Evolutionary conservation across 2,329 filamentous ascomycete genomes (phyloP).

Genomic region (Ceratocystis destructans): DNA sequence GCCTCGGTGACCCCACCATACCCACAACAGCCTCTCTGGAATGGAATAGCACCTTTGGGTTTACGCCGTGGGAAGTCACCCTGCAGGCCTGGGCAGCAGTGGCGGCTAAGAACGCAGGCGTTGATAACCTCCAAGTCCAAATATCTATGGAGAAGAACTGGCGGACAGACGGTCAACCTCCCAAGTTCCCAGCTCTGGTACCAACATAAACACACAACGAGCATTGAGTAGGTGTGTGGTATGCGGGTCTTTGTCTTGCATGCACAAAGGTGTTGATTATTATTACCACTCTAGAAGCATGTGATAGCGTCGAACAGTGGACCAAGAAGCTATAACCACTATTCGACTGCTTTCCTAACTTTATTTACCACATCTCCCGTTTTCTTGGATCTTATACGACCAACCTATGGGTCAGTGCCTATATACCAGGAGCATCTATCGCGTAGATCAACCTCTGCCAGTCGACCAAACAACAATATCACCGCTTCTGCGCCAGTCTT

Average conservation of each 20-base stretch:
- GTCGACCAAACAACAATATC: conserved; percentile 45
- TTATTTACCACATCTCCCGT: not conserved
- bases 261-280: not conserved
- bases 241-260: not conserved
- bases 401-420: not conserved
- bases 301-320: not conserved
- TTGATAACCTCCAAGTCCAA: not conserved
- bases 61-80: conserved; percentile 21
- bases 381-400: not conserved
- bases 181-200: conserved; percentile 5
- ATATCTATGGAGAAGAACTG: not conserved
- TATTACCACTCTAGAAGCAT: not conserved
- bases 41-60: conserved; percentile 22
- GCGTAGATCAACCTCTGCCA: not conserved
- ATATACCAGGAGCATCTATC: not conserved
- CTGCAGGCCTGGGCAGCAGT: conserved; percentile 22
- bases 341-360: not conserved
- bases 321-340: not conserved
- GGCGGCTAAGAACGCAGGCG: conserved; percentile 17
- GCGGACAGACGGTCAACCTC: conserved; percentile 9
- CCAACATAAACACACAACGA: not conserved
- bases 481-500: conserved; percentile 44
- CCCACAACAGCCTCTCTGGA: conserved; percentile 15
- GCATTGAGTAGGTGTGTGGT: not conserved
- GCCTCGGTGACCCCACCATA: not conserved